Conservation (phyloP, 495 filamentous ascomycete species). For the Stereocaulon alpinum region DNA sequence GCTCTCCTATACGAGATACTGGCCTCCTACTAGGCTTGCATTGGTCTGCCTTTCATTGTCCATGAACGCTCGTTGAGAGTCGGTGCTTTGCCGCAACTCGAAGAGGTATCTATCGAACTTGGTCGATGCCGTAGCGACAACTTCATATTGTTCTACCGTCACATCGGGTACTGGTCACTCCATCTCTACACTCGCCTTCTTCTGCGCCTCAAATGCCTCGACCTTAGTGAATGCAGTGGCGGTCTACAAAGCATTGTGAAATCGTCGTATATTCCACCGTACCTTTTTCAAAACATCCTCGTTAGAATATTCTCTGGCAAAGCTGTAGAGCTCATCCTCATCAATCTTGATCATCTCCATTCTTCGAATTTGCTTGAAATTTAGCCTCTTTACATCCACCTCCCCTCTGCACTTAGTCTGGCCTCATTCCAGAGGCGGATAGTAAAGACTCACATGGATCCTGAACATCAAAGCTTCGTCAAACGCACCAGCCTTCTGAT, state of each 20-base stretch:
- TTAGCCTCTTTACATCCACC: neutral
- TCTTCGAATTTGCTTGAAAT: neutral
- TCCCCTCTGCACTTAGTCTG: neutral
- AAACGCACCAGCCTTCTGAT: neutral
- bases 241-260: conserved; percentile 36
- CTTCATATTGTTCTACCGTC: neutral
- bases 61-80: neutral
- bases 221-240: conserved; percentile 32
- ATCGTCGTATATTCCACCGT: conserved; percentile 38
- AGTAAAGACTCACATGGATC: neutral
- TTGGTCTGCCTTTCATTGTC: no score
- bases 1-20: no score
- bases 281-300: neutral
- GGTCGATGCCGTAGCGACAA: neutral
- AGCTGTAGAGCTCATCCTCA: neutral
- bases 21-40: no score
- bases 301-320: neutral
- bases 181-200: neutral
- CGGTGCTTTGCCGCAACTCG: neutral
- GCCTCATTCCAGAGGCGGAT: neutral
- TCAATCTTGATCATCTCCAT: neutral
- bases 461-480: neutral
- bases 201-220: conserved; percentile 7
- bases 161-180: neutral
- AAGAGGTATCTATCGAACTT: neutral